These are phyloP conservation scores for Straminergon stramineum DNA, from an alignment of 225 moss, liverwort and hornwort genomes.

Conservation along the genomic window DNA sequence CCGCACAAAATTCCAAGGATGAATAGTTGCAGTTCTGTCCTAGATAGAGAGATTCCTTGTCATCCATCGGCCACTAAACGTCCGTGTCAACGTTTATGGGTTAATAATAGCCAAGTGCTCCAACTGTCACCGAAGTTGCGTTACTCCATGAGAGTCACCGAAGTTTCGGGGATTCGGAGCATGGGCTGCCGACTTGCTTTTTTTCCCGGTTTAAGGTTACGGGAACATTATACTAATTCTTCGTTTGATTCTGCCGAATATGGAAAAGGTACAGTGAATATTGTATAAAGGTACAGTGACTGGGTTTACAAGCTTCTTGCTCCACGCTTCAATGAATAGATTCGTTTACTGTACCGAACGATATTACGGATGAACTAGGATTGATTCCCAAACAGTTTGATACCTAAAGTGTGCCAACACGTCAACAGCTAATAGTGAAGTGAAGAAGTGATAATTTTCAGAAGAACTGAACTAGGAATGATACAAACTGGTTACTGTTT, in stretches of 20 bases:
- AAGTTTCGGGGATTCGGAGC: background rate
- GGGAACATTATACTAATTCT: background rate
- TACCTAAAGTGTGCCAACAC: background rate
- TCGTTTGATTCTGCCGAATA: background rate
- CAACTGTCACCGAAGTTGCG: background rate
- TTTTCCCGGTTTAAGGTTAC: background rate
- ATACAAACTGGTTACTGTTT: background rate
- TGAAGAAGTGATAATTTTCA: background rate
- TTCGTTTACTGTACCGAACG: background rate
- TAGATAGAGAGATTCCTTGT: too few species aligned
- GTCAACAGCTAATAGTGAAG: background rate
- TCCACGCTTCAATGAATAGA: background rate
- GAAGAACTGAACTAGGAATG: background rate
- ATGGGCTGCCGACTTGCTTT: constrained; percentile 5
- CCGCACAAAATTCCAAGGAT: too few species aligned
- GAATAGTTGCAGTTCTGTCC: too few species aligned
- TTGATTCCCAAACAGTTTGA: background rate
- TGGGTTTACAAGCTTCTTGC: background rate
- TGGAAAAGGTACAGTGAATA: background rate
- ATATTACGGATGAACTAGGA: background rate
- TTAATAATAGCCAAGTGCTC: background rate
- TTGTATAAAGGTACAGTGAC: background rate
- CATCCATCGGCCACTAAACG: too few species aligned
- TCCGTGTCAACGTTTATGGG: too few species aligned
- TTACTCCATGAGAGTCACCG: background rate